Evolutionary conservation across 2,329 filamentous ascomycete species (phyloP).

Genomic region (Helicocarpus griseus): DNA sequence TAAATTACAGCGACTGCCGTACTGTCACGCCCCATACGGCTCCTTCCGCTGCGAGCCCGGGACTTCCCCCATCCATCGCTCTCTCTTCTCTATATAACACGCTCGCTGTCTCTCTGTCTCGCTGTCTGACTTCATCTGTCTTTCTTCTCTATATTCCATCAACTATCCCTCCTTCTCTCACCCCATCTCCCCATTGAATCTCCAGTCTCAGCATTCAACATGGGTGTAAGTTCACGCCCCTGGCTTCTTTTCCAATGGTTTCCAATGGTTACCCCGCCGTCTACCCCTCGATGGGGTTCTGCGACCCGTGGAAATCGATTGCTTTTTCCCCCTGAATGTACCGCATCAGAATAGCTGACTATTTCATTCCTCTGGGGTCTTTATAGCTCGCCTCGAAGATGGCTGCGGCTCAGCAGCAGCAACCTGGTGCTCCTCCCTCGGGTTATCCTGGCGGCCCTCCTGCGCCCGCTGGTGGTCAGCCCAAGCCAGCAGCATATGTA

Average conservation of each 20-base stretch:
- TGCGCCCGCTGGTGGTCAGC: conserved; percentile 20
- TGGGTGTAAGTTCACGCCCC: conserved; percentile 17
- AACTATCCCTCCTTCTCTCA: not conserved
- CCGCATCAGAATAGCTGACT: conserved; percentile 6
- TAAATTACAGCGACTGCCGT: no score
- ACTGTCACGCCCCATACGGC: no score
- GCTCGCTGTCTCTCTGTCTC: no score
- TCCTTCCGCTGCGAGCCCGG: no score
- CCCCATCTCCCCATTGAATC: not conserved
- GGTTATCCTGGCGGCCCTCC: conserved; percentile 32
- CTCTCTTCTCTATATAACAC: no score
- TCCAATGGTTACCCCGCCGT: conserved; percentile 7
- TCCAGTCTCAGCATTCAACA: conserved; percentile 5
- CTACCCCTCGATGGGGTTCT: not conserved
- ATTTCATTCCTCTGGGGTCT: not conserved
- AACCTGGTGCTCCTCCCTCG: conserved; percentile 25
- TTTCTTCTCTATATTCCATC: not conserved
- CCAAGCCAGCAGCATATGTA: conserved; percentile 41
- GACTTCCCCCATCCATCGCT: no score
- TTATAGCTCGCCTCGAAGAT: conserved; percentile 26
- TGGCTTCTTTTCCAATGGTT: no score
- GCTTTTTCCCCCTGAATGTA: not conserved
- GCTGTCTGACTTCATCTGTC: no score
- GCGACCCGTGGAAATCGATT: not conserved
- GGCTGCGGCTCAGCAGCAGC: conserved; percentile 27